A percentile compares a stretch with the other conserved stretches of the same genome.
Evolutionary conservation across 1,139 yeast species (phyloP).

Genomic region (Suhomyces chickasaworum): DNA sequence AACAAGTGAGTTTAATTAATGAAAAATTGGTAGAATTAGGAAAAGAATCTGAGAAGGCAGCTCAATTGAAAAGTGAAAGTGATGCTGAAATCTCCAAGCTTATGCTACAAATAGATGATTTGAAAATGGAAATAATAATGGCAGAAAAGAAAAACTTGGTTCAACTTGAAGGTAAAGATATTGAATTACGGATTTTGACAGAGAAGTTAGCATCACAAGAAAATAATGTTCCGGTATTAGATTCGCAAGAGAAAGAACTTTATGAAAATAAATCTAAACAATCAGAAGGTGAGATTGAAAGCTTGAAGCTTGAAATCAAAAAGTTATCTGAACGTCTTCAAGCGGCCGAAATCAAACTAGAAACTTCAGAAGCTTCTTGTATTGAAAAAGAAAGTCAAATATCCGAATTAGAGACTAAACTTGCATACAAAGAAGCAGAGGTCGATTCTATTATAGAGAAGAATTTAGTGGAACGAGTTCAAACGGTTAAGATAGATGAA

Average conservation of each 20-base stretch:
- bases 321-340: slow-evolving; percentile 12
- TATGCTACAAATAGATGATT: slow-evolving; percentile 15
- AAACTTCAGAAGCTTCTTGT: background rate
- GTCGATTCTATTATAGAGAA: slow-evolving; percentile 18
- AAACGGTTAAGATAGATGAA: slow-evolving; percentile 14
- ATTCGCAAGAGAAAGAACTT: slow-evolving; percentile 13
- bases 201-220: slow-evolving; percentile 17
- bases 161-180: slow-evolving; percentile 20
- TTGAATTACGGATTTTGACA: slow-evolving; percentile 18
- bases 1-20: slow-evolving; percentile 25
- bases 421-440: slow-evolving; percentile 18
- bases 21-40: slow-evolving; percentile 9
- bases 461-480: slow-evolving; percentile 17
- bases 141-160: slow-evolving; percentile 18
- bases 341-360: slow-evolving; percentile 15
- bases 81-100: slow-evolving; percentile 17
- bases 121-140: slow-evolving; percentile 18
- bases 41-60: slow-evolving; percentile 7
- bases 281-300: slow-evolving; percentile 54
- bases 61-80: slow-evolving; percentile 3
- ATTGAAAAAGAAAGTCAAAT: slow-evolving; percentile 5
- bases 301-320: slow-evolving; percentile 16
- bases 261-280: slow-evolving; percentile 44
- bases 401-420: slow-evolving; percentile 12
- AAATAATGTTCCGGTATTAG: slow-evolving; percentile 8